Base-by-base conservation (phyloP, 331 rosid species). In the Saraca asoca region DNA sequence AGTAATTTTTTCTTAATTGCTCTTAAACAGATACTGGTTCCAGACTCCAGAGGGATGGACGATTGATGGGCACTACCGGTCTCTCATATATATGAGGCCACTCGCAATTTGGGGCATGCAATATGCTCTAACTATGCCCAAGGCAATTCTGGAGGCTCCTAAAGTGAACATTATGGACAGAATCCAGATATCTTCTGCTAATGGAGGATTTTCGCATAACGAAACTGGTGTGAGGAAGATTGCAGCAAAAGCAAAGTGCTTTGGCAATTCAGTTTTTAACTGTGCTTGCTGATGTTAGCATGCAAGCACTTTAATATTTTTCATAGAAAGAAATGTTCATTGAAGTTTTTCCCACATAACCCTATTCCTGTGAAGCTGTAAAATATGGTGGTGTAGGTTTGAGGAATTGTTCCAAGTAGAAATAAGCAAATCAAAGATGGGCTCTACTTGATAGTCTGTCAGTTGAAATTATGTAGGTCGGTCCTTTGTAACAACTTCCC, bases 1-100 rank as follows among this genome's bases (percentile, higher is more conserved):
- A 29, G 53, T 14, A 10, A 51, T 62, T 42, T 70, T 17, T 37
- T 41, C 17, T 17, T 43, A 18, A 65, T 52, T 71, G 51, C 49
- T 12, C 42, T 41, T 7, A 68, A 1, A 37, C 78, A 93, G 98
- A 64, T 93, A 93, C 77, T 88, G 90, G 87, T 93, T 93, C 80
- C 98, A 93, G 80, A 90, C 96, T 31, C 98, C 98, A 2, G 98
- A 90, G 82, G 98, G 80, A 50, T 94, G 95, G 87, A 80, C 97
- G 17, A 77, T 78, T 15, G 97, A 88, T 9, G 98, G 98, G 56
- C 92, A 88, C 83, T 94, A 82, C 78, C 75, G 98, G 48, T 94
- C 98, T 4, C 97, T 94, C 29, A 83, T 94, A 53, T 94, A 90
- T 41, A 94, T 94, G 98, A 88, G 98, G 81, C 98, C 98, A 4